Percentiles rank a stretch among this genome's conserved stretches.
These are phyloP conservation scores for Fusarium sp. DNA, from an alignment of 2,329 filamentous ascomycete genomes.

Conservation along the genomic window DNA sequence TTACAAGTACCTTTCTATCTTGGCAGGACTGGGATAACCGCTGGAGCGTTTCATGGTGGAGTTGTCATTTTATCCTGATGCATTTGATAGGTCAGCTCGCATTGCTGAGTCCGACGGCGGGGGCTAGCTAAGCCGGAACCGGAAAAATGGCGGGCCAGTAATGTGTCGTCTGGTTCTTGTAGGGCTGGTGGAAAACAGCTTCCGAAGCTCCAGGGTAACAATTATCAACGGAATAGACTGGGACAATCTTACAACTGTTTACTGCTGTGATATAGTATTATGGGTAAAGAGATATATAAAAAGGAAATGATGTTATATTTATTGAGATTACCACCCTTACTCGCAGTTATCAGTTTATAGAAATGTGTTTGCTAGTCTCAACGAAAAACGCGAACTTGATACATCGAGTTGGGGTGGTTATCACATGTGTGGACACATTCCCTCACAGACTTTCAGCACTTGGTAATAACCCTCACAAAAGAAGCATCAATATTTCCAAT, in stretches of 20 bases:
- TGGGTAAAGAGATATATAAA: accelerated
- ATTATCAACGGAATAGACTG: background rate
- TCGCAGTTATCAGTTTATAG: too few relatives aligned
- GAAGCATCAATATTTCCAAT: accelerated
- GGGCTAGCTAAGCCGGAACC: background rate
- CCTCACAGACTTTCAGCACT: too few relatives aligned
- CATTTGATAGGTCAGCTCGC: background rate
- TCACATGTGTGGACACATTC: too few relatives aligned
- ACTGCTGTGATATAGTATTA: background rate
- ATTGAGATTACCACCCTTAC: too few relatives aligned
- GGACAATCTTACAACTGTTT: background rate
- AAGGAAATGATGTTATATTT: accelerated
- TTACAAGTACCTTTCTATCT: background rate
- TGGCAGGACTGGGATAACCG: background rate
- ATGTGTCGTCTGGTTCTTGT: background rate
- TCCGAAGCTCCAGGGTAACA: background rate
- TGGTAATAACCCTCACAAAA: too few relatives aligned
- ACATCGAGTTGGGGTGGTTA: too few relatives aligned
- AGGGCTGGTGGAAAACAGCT: background rate
- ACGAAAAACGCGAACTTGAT: too few relatives aligned
- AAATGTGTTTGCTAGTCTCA: too few relatives aligned
- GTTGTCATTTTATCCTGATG: background rate
- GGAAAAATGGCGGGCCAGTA: too few relatives aligned
- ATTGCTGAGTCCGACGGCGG: background rate
- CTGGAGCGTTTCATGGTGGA: background rate